Evolutionary conservation across 495 filamentous ascomycete species (phyloP).

Genomic region (Talaromyces wortmannii): DNA sequence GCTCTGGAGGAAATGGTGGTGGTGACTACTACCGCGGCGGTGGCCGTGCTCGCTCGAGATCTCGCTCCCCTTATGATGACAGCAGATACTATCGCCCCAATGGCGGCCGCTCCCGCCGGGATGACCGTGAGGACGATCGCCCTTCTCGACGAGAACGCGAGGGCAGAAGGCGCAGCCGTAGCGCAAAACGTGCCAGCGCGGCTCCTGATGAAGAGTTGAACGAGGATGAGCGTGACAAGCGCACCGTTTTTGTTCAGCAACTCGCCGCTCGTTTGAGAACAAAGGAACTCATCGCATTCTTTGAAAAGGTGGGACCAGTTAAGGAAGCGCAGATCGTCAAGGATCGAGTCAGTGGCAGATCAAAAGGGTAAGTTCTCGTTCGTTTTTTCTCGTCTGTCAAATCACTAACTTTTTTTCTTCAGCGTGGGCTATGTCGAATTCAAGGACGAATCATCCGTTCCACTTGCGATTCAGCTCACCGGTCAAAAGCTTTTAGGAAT

Average conservation of each 20-base stretch:
- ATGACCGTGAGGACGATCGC: constrained; percentile 44
- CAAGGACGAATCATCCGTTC: constrained; percentile 90
- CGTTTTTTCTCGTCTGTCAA: neutral
- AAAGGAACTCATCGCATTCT: constrained; percentile 90
- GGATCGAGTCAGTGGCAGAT: constrained; percentile 91
- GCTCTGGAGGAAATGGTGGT: constrained; percentile 56
- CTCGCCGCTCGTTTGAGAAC: constrained; percentile 87
- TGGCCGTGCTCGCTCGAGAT: constrained; percentile 63
- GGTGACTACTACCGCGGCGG: constrained; percentile 71
- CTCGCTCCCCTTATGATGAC: constrained; percentile 65
- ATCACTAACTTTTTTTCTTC: constrained; percentile 22
- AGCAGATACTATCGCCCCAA: constrained; percentile 67
- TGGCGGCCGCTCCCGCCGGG: constrained; percentile 51
- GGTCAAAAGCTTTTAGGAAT: constrained; percentile 98
- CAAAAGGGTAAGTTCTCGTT: constrained; percentile 74
- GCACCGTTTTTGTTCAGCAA: constrained; percentile 98
- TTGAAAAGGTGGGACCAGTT: constrained; percentile 92
- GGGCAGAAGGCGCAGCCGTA: constrained; percentile 45
- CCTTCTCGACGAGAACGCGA: constrained; percentile 49
- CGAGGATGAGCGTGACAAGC: constrained; percentile 92
- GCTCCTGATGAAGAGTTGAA: constrained; percentile 59
- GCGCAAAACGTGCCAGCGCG: constrained; percentile 42
- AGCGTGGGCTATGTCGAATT: constrained; percentile 99
- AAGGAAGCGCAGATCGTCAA: constrained; percentile 99
- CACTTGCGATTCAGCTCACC: constrained; percentile 92